Base-by-base conservation (phyloP, 2,329 filamentous ascomycete species). In the Fusarium verrucosum region DNA sequence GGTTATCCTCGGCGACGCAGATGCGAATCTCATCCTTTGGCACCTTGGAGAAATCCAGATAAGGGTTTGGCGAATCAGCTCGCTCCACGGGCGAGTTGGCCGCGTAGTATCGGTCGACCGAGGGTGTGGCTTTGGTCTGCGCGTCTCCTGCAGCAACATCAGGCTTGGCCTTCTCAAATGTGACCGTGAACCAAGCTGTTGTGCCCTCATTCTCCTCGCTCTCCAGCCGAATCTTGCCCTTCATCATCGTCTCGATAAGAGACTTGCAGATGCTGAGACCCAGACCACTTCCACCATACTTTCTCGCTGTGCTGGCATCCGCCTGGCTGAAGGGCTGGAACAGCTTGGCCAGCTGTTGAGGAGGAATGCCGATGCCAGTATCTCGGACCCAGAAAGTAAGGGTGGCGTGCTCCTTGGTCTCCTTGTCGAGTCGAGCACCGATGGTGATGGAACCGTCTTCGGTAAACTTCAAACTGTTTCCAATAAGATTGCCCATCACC, bases 301-400 rank as follows among this genome's bases (percentile, higher is more conserved):
- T 95, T 49, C 94, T 85, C 50, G 93, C 92, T 4, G 93, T 96
- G 69, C 92, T 95, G 43, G 90, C 91, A 77, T 97, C 94, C 2
- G 94, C 94, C 77, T 97, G 94, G 52, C 91, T 94, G 73, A 97
- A 97, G 0, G 94, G 94, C 69, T 92, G 87, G 83, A 97, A 97
- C 2, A 97, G 84, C 62, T 95, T 95, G 60, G 89, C 87, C 44
- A 94, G 83, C 70, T 94, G 89, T 73, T 94, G 89, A 19, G 90
- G 86, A 1, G 92, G 89, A 54, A 97, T 96, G 17, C 94, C 94
- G 61, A 97, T 97, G 26, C 94, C 94, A 1, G 93, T 97, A 73
- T 97, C 94, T 46, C 89, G 83, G 28, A 97, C 92, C 77, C 91
- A 94, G 74, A 94, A 95, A 3, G 90, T 93, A 52, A 97, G 82